phyloP scores from a whole-genome alignment of 2,329 filamentous ascomycete genomes.

The Ophiostoma triangulosporum region DNA sequence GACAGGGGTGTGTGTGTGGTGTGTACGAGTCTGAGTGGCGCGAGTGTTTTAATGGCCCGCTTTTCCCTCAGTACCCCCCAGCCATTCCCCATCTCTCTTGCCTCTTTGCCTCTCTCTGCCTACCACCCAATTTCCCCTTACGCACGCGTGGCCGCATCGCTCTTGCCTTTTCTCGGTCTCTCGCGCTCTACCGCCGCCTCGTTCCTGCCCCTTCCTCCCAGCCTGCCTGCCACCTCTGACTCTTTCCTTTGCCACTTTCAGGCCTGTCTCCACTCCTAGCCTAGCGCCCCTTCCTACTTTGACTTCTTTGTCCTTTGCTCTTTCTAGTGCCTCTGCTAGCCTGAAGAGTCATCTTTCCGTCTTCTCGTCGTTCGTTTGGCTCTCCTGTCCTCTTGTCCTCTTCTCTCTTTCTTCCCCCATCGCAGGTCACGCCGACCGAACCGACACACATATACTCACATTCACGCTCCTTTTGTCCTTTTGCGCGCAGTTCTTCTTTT shows the following conservation, averaged over 20 bases:
- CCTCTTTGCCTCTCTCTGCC: slow-evolving; percentile 5
- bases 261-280: not conserved
- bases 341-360: slow-evolving; percentile 13
- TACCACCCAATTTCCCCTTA: slow-evolving; percentile 9
- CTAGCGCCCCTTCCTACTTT: not conserved
- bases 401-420: slow-evolving; percentile 4
- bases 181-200: not conserved
- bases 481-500: slow-evolving; percentile 4
- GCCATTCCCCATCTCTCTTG: slow-evolving; percentile 1
- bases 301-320: slow-evolving; percentile 1
- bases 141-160: not conserved
- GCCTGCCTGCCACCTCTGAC: not conserved
- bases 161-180: not conserved
- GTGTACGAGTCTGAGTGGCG: slow-evolving; percentile 1
- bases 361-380: not conserved
- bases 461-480: slow-evolving; percentile 9
- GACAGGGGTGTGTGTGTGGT: not conserved
- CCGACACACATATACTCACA: slow-evolving; percentile 12
- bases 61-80: not conserved
- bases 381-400: not conserved
- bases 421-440: slow-evolving; percentile 10
- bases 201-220: not conserved
- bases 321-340: slow-evolving; percentile 1
- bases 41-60: slow-evolving; percentile 7
- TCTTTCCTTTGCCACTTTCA: slow-evolving; percentile 8